Conservation (phyloP, 2,329 filamentous ascomycete genomes). For the Boeremia exigua region DNA sequence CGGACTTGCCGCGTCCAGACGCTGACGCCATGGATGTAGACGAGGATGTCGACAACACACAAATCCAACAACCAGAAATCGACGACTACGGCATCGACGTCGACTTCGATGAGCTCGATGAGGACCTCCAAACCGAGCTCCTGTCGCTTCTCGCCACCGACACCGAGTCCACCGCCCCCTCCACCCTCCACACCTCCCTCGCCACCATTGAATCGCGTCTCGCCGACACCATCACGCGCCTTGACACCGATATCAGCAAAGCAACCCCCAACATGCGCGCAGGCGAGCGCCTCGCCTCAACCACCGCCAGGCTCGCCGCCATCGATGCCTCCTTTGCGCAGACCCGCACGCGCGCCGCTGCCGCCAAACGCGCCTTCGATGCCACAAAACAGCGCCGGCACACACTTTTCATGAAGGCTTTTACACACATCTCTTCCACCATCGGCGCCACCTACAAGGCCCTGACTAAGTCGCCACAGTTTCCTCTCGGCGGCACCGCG, state of each 20-base stretch:
- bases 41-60: constrained; percentile 61
- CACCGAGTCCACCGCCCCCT: constrained; percentile 59
- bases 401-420: constrained; percentile 94
- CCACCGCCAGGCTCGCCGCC: constrained; percentile 79
- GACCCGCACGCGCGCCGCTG: constrained; percentile 74
- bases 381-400: constrained; percentile 80
- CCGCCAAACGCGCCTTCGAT: constrained; percentile 82
- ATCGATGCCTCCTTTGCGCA: constrained; percentile 91
- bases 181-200: constrained; percentile 26
- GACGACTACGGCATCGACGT: constrained; percentile 92
- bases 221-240: constrained; percentile 74
- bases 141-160: constrained; percentile 61
- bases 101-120: constrained; percentile 81
- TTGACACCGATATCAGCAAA: constrained; percentile 85
- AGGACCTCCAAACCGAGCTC: constrained; percentile 66
- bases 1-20: constrained; percentile 75
- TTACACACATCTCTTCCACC: constrained; percentile 91
- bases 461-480: constrained; percentile 86
- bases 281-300: constrained; percentile 85
- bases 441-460: constrained; percentile 95
- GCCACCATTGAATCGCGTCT: constrained; percentile 71
- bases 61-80: constrained; percentile 63
- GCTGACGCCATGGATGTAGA: constrained; percentile 94
- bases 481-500: constrained; percentile 85
- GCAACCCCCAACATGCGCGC: constrained; percentile 97